Conservation (phyloP, 2,329 filamentous ascomycete species). For the Beauveria medogensis region DNA sequence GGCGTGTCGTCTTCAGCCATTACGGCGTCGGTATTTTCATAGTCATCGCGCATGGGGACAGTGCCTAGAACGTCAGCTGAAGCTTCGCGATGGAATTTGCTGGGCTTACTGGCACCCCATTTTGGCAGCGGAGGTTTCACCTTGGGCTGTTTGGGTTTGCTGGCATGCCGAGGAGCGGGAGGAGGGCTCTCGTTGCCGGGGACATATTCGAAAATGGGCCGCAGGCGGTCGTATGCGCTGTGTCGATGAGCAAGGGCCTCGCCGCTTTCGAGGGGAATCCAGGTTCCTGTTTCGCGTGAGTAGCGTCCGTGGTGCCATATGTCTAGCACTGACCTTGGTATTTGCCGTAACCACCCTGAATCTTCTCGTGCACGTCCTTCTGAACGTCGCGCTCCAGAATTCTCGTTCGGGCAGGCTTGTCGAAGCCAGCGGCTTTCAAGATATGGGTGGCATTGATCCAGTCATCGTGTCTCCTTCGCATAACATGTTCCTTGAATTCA, state of each 20-base stretch:
- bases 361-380: constrained; percentile 93
- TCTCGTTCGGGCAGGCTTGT: constrained; percentile 89
- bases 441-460: constrained; percentile 99
- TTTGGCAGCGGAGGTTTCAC: constrained; percentile 44
- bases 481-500: constrained; percentile 79
- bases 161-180: constrained; percentile 86
- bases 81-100: background rate
- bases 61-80: constrained; percentile 1
- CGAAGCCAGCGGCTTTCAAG: constrained; percentile 90
- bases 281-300: constrained; percentile 58
- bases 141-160: constrained; percentile 72
- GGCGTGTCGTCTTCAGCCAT: constrained; percentile 73
- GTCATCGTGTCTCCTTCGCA: constrained; percentile 86
- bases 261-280: constrained; percentile 83
- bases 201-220: constrained; percentile 81
- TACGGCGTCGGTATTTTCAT: constrained; percentile 53
- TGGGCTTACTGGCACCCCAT: constrained; percentile 33
- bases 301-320: too few relatives aligned
- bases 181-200: constrained; percentile 82
- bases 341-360: constrained; percentile 97
- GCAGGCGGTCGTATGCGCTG: constrained; percentile 73
- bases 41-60: constrained; percentile 42
- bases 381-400: constrained; percentile 96
- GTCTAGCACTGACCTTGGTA: constrained; percentile 64
- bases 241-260: constrained; percentile 79